These are phyloP conservation scores for Xylaria hypoxylon DNA, from an alignment of 2,329 filamentous ascomycete species.

Conservation along the genomic window DNA sequence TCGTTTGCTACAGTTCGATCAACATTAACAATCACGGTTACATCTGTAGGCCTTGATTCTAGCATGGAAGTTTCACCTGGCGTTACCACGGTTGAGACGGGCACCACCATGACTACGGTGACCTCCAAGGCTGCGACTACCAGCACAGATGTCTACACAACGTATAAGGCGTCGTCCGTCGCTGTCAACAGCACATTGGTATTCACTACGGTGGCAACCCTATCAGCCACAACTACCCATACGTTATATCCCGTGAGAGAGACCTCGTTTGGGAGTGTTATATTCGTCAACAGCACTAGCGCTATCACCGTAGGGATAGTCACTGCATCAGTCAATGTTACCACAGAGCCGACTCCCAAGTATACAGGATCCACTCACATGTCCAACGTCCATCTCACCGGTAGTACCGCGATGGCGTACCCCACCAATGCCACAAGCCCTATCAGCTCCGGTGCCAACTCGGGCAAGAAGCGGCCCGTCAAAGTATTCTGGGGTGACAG, in stretches of 20 bases:
- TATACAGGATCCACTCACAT: background rate
- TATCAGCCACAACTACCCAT: background rate
- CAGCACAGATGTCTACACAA: constrained; percentile 18
- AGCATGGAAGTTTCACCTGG: constrained; percentile 10
- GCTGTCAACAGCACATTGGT: constrained; percentile 1
- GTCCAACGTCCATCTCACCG: background rate
- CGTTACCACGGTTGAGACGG: constrained; percentile 5
- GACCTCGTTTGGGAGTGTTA: constrained; percentile 19
- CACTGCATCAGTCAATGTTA: background rate
- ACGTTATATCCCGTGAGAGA: constrained; percentile 19
- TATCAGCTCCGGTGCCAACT: constrained; percentile 19
- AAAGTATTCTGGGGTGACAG: constrained; percentile 27
- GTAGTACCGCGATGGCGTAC: constrained; percentile 1
- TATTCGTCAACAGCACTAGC: constrained; percentile 20
- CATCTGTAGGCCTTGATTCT: background rate
- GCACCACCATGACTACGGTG: constrained; percentile 8
- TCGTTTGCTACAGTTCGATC: constrained; percentile 6
- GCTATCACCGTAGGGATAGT: constrained; percentile 5
- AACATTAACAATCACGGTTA: constrained; percentile 27
- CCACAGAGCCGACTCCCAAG: background rate
- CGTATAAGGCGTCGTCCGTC: constrained; percentile 17
- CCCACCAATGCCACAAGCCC: constrained; percentile 16
- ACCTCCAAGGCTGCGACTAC: background rate
- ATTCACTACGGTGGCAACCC: background rate
- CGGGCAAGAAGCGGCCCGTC: constrained; percentile 29